Conservation (phyloP, 768 basidiomycete genomes). For the Lactifluus piperatus region DNA sequence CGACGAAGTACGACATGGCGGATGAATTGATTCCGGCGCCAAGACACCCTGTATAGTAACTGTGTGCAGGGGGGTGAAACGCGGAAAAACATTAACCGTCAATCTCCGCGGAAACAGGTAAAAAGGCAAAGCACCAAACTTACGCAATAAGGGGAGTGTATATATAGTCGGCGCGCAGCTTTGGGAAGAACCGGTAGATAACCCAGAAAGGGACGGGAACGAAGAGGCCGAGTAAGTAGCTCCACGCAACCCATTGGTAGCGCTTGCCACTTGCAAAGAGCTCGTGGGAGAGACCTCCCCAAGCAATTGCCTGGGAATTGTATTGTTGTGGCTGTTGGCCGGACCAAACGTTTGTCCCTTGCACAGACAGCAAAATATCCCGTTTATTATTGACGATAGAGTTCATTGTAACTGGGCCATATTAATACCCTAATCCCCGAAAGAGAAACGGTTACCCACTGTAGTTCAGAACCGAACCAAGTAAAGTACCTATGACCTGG, state of each 20-base stretch:
- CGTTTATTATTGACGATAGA: conserved; percentile 44
- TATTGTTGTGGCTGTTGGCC: conserved; percentile 43
- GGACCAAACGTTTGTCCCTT: conserved; percentile 48
- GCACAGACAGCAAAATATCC: conserved; percentile 41
- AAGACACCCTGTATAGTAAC: conserved; percentile 42
- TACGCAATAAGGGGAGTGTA: conserved; percentile 41
- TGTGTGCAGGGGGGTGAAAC: conserved; percentile 11
- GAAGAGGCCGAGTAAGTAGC: conserved; percentile 39
- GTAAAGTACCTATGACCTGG: conserved; percentile 40
- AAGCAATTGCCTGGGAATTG: conserved; percentile 44
- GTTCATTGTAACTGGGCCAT: conserved; percentile 42
- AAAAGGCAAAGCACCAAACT: conserved; percentile 28
- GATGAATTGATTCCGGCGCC: conserved; percentile 44
- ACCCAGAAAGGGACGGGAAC: conserved; percentile 50
- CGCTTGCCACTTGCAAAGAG: conserved; percentile 18
- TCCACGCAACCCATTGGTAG: conserved; percentile 44
- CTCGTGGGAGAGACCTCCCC: conserved; percentile 32
- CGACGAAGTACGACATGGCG: conserved; percentile 32
- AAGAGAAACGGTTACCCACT: neutral
- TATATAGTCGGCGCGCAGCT: conserved; percentile 37
- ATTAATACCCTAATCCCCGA: neutral
- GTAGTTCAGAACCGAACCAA: conserved; percentile 35
- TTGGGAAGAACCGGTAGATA: conserved; percentile 36
- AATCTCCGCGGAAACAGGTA: conserved; percentile 19
- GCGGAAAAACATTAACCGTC: neutral